A percentile compares a stretch with the other conserved stretches of the same genome.
Conservation (phyloP, 306 rosid genomes). For the Trichosanthes truncata region DNA sequence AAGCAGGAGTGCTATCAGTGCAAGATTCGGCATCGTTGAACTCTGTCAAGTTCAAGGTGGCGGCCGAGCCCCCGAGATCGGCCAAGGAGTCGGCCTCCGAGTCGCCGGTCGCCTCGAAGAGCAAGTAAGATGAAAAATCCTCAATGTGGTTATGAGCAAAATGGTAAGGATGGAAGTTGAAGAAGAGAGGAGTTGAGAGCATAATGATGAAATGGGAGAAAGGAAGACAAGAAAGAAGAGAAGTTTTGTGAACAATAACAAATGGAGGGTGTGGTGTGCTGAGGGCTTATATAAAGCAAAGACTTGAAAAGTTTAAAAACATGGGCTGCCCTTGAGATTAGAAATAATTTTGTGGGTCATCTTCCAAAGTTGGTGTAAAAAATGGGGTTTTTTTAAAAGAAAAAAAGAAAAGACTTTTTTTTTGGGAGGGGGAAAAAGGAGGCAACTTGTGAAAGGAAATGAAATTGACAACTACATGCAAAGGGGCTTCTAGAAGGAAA, state of each 20-base stretch:
- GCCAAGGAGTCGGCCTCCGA: constrained; percentile 35
- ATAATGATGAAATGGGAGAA: neutral
- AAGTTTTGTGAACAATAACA: neutral
- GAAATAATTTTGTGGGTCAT: constrained; percentile 13
- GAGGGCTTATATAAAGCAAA: neutral
- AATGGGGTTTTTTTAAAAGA: neutral
- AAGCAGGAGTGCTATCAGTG: constrained; percentile 33
- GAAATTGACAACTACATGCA: neutral
- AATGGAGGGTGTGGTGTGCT: neutral
- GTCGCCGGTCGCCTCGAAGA: constrained; percentile 69
- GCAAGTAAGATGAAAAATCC: constrained; percentile 38
- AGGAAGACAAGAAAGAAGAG: too few species aligned
- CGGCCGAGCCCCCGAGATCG: neutral
- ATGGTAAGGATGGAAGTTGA: neutral
- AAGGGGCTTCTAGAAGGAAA: constrained; percentile 32
- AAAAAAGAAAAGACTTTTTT: neutral
- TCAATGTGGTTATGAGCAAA: neutral
- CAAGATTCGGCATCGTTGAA: constrained; percentile 17
- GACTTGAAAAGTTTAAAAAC: neutral
- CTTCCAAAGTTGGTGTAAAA: constrained; percentile 9
- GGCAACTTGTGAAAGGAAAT: neutral
- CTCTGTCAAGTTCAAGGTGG: neutral
- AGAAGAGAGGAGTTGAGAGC: neutral
- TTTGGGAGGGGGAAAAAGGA: neutral
- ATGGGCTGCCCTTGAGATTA: constrained; percentile 11